Percentiles rank a stretch among this genome's conserved stretches.
These are phyloP conservation scores for Colletotrichum chlorophyti DNA, from an alignment of 2,329 filamentous ascomycete species.

Conservation along the genomic window DNA sequence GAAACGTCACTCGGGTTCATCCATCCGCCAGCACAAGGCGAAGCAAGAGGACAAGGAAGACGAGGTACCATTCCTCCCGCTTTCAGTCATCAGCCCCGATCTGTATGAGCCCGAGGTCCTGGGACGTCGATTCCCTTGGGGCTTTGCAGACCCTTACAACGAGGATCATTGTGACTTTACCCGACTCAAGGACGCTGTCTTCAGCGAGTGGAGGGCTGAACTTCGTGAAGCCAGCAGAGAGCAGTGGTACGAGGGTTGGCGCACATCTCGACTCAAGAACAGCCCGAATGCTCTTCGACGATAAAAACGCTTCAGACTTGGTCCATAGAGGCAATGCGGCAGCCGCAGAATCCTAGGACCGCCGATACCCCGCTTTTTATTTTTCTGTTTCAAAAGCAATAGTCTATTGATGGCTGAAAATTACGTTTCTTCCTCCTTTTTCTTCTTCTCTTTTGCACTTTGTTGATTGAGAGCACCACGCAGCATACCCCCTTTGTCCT, in stretches of 20 bases:
- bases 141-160: constrained; percentile 93
- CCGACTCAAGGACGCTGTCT: constrained; percentile 88
- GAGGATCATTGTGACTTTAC: constrained; percentile 92
- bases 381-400: constrained; percentile 25
- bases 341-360: background rate
- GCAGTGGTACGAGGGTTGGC: constrained; percentile 96
- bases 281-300: constrained; percentile 46
- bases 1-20: constrained; percentile 54
- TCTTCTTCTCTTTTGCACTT: constrained; percentile 20
- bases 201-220: constrained; percentile 91
- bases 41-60: constrained; percentile 54
- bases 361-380: constrained; percentile 24
- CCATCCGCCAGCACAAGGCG: constrained; percentile 52
- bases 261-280: constrained; percentile 72
- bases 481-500: constrained; percentile 42
- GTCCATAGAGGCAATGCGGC: background rate
- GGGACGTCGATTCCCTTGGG: constrained; percentile 94
- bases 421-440: no score
- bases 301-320: constrained; percentile 33
- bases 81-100: constrained; percentile 94
- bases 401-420: background rate
- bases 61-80: constrained; percentile 76
- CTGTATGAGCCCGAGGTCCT: constrained; percentile 81
- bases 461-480: constrained; percentile 37
- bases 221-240: constrained; percentile 89